Evolutionary conservation across 1,139 yeast genomes (phyloP).

Genomic region (Kurtzmaniella quercitrusa): DNA sequence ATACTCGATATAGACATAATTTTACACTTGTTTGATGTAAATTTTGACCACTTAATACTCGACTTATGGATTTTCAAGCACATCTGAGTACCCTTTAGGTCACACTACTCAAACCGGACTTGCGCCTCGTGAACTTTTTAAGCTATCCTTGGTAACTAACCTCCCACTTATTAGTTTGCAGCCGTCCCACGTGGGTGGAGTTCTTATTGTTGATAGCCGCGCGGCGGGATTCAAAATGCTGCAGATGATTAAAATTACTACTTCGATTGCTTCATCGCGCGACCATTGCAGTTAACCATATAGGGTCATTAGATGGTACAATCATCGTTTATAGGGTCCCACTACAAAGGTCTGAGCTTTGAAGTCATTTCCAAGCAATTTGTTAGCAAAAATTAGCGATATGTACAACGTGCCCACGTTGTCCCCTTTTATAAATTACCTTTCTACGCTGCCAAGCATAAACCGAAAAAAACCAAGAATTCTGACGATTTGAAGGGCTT

Average conservation of each 20-base stretch:
- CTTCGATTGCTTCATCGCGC: neutral
- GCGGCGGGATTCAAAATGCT: neutral
- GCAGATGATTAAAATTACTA: neutral
- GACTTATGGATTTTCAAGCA: too few species aligned
- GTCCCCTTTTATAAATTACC: neutral
- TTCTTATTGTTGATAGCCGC: neutral
- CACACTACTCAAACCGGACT: neutral
- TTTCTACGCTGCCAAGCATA: neutral
- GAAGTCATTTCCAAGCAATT: neutral
- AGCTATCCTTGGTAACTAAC: neutral
- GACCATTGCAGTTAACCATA: too few species aligned
- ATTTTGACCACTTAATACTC: too few species aligned
- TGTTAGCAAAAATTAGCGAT: too few species aligned
- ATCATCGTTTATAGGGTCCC: too few species aligned
- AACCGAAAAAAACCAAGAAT: conserved; percentile 1
- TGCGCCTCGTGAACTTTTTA: neutral
- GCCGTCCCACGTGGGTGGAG: neutral
- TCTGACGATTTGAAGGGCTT: neutral
- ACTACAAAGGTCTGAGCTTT: too few species aligned
- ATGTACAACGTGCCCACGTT: too few species aligned
- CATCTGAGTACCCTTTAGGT: too few species aligned
- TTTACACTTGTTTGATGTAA: too few species aligned
- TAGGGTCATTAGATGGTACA: too few species aligned
- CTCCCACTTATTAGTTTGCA: neutral
- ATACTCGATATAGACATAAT: too few species aligned